Evolutionary conservation across 2,329 filamentous ascomycete genomes (phyloP), one percentile per base, ranked within the genome.

Genomic region (Fusarium sp.): DNA sequence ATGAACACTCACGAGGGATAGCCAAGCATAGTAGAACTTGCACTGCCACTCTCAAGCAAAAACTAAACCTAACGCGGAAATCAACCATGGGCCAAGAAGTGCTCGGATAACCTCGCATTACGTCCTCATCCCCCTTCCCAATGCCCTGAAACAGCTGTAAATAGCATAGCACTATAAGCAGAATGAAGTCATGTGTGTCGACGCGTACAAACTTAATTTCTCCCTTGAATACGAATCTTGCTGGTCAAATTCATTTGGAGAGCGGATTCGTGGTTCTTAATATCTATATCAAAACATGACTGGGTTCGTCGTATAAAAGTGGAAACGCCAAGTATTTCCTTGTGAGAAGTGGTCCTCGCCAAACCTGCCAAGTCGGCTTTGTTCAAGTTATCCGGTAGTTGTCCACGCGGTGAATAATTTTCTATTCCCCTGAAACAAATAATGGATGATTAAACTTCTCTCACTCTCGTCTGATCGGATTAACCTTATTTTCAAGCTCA

Each of bases 291-390:
- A 3, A 28, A 28, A n/a, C 9, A 11, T 63, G 47, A 63, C 57
- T 63, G 57, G 59, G 59, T 47, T 63, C 9, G 8, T 63, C 59
- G 59, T 63, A 63, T 29, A 63, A 47, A 29, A 56, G 59, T 63
- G 59, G 59, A 55, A 33, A 26, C 59, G 59, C 59, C 59, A 63
- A 63, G 57, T 21, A 3, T 13, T 23, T 46, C 10, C 13, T 63
- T 39, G 15, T 44, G 33, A 46, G 21, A 23, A 44, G 37, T 21
- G 44, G 54, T 13, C 42, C 18, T 15, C 39, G 59, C 59, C 59
- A 63, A 63, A 57, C 47, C 59, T 44, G 59, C 59, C 59, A 63
- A 63, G 59, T 56, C 59, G 59, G 59, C 59, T 62, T 24, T 41
- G 16, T 23, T 26, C 37, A 26, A 20, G 41, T 56, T 63, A 63